Evolutionary conservation across 208 protist species (phyloP).

Genomic region (Balamuthia mandrillaris): DNA sequence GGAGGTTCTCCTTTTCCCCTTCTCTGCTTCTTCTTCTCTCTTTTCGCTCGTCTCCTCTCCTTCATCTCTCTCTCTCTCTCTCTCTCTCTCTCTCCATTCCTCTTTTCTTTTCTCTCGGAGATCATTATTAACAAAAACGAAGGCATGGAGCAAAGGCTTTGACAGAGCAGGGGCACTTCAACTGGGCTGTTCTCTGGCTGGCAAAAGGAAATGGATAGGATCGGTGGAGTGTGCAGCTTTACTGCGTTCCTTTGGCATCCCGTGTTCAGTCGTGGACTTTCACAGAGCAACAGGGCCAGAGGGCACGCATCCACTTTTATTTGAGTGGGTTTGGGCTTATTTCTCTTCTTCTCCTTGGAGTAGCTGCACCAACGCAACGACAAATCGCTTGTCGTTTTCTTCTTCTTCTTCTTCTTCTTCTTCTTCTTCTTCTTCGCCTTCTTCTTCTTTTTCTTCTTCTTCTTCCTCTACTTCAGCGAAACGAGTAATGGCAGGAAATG

Average conservation of each 20-base stretch:
- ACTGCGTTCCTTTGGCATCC: slow-evolving; percentile 36
- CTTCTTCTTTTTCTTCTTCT: neutral
- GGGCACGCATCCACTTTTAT: slow-evolving; percentile 1
- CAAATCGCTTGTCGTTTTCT: neutral
- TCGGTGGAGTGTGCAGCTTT: slow-evolving; percentile 38
- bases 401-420: neutral
- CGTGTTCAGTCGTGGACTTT: slow-evolving; percentile 30
- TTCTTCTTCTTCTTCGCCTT: neutral
- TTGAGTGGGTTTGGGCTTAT: slow-evolving; percentile 28
- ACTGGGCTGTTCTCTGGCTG: neutral
- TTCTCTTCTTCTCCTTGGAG: slow-evolving; percentile 1
- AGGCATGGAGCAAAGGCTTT: slow-evolving; percentile 20
- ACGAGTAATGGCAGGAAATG: no score
- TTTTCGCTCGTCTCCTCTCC: no score
- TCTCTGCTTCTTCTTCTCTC: no score
- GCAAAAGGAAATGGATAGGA: slow-evolving; percentile 38
- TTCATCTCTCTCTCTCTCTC: no score
- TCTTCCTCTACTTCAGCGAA: neutral
- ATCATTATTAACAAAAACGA: no score
- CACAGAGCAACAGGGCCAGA: slow-evolving; percentile 18
- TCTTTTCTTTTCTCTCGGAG: no score
- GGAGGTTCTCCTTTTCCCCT: no score
- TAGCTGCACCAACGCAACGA: neutral
- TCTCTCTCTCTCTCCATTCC: no score
- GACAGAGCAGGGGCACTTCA: slow-evolving; percentile 22